phyloP scores from a whole-genome alignment of 2,329 filamentous ascomycete genomes.

The Cytospora piceicola region DNA sequence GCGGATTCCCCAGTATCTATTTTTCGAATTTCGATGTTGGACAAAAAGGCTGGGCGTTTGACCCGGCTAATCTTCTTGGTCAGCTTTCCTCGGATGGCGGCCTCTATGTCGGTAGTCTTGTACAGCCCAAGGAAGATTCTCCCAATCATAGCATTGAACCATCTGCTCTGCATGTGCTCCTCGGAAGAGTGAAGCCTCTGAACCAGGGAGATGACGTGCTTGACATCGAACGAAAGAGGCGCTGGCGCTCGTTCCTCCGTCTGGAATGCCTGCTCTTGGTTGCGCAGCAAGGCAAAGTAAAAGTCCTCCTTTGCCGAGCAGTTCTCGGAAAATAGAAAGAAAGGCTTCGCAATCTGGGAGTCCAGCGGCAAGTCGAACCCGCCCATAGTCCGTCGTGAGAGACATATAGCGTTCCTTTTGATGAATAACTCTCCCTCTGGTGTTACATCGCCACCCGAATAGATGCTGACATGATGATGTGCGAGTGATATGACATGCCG shows the following conservation, averaged over 20 bases:
- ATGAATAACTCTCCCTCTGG: conserved; percentile 95
- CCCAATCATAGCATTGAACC: conserved; percentile 91
- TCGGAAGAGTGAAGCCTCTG: conserved; percentile 90
- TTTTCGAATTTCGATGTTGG: conserved; percentile 77
- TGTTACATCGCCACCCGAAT: conserved; percentile 75
- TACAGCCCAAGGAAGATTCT: conserved; percentile 87
- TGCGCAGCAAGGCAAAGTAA: conserved; percentile 88
- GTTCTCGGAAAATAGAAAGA: conserved; percentile 93
- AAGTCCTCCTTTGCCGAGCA: conserved; percentile 98
- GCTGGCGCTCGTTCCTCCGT: conserved; percentile 63
- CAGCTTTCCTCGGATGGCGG: conserved; percentile 80
- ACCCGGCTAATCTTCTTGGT: conserved; percentile 96
- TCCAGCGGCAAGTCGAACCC: conserved; percentile 58
- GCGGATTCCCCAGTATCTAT: conserved; percentile 87
- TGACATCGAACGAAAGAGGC: conserved; percentile 77
- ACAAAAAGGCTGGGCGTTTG: conserved; percentile 88
- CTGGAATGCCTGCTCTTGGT: conserved; percentile 72
- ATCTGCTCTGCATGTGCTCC: conserved; percentile 86
- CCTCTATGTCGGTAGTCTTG: conserved; percentile 79
- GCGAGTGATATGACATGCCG: conserved; percentile 93
- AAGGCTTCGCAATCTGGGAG: conserved; percentile 71
- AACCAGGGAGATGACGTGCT: conserved; percentile 86
- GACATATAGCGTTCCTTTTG: conserved; percentile 86
- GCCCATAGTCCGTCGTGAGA: conserved; percentile 66
- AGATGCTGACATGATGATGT: conserved; percentile 83